Conservation (phyloP, 495 filamentous ascomycete genomes). For the Podospora didyma region DNA sequence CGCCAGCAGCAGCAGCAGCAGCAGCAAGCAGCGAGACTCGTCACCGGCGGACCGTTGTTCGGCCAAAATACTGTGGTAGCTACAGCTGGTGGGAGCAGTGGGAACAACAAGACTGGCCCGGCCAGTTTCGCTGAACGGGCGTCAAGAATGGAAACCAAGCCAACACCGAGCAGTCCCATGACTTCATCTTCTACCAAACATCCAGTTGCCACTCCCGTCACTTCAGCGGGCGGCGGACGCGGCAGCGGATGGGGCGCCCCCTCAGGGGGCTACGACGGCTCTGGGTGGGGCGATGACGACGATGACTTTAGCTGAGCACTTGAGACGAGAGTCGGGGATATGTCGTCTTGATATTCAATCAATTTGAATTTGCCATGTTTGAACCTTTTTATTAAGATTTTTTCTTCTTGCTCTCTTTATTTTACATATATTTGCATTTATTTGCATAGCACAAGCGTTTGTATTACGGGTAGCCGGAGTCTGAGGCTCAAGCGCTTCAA, state of each 20-base stretch:
- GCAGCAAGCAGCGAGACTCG: background rate
- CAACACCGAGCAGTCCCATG: background rate
- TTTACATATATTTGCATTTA: too few species aligned
- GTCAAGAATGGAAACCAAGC: too few species aligned
- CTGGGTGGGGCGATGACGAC: constrained; percentile 23
- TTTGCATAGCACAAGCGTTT: too few species aligned
- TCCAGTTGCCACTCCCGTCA: background rate
- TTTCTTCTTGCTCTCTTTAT: too few species aligned
- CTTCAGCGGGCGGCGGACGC: background rate
- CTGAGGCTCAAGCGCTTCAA: too few species aligned
- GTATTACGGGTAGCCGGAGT: too few species aligned
- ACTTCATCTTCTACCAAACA: background rate
- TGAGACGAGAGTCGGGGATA: too few species aligned
- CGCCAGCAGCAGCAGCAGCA: background rate
- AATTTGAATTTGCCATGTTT: too few species aligned
- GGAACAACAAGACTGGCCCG: background rate
- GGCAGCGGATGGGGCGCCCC: constrained; percentile 8
- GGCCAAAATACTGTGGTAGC: background rate
- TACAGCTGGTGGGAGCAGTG: background rate
- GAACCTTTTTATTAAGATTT: too few species aligned
- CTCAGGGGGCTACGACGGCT: constrained; percentile 21
- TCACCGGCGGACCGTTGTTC: too few species aligned
- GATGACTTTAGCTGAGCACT: background rate
- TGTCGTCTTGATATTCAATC: too few species aligned
- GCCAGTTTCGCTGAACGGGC: too few species aligned